A percentile compares a stretch with the other conserved stretches of the same genome.
Evolutionary conservation across 768 basidiomycete species (phyloP).

Genomic region (Suillus subluteus): DNA sequence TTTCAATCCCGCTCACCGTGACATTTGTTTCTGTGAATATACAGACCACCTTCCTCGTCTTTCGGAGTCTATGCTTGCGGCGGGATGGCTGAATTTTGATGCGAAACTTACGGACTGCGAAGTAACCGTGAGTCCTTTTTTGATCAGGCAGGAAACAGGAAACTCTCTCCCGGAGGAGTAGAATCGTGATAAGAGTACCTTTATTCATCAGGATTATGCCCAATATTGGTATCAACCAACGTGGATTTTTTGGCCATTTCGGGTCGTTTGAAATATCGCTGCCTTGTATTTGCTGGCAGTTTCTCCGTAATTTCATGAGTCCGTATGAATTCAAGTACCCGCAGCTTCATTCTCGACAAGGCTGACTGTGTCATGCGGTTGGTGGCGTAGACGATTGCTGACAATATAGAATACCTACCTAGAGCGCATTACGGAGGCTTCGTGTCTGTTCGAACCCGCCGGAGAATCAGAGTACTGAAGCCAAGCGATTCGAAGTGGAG

Average conservation of each 20-base stretch:
- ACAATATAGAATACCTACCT: not conserved
- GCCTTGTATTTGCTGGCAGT: slow-evolving; percentile 10
- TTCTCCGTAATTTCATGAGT: slow-evolving; percentile 8
- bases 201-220: slow-evolving; percentile 2
- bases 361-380: not conserved
- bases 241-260: slow-evolving; percentile 8
- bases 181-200: slow-evolving; percentile 9
- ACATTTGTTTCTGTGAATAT: not conserved
- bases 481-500: slow-evolving; percentile 11
- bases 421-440: not conserved
- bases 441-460: slow-evolving; percentile 1
- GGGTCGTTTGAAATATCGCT: slow-evolving; percentile 12
- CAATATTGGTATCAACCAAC: slow-evolving; percentile 2
- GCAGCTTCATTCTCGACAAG: not conserved
- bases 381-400: slow-evolving; percentile 8
- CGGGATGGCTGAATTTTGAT: slow-evolving; percentile 7
- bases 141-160: slow-evolving; percentile 2
- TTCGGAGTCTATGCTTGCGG: slow-evolving; percentile 1
- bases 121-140: slow-evolving; percentile 14
- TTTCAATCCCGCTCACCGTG: not conserved
- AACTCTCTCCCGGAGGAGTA: slow-evolving; percentile 7
- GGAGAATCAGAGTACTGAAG: slow-evolving; percentile 13
- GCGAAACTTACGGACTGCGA: slow-evolving; percentile 14
- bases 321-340: slow-evolving; percentile 6
- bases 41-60: not conserved